These are phyloP conservation scores for Penicillium sp. DNA, from an alignment of 2,329 filamentous ascomycete species.

Conservation along the genomic window DNA sequence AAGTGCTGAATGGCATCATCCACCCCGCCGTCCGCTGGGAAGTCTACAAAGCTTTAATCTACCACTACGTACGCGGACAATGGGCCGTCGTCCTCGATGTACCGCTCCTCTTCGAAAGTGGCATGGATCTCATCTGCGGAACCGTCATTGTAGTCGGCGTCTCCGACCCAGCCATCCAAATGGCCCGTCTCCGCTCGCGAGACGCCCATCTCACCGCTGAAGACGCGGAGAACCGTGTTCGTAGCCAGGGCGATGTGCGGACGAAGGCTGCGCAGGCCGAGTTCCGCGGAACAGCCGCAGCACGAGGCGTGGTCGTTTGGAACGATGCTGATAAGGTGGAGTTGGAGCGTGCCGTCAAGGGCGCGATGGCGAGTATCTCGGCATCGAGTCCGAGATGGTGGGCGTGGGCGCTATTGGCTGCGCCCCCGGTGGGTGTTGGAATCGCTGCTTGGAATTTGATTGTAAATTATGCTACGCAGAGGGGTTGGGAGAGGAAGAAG, in stretches of 20 bases:
- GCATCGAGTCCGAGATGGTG: slow-evolving; percentile 77
- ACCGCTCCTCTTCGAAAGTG: slow-evolving; percentile 86
- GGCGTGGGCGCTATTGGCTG: slow-evolving; percentile 70
- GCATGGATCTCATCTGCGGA: slow-evolving; percentile 83
- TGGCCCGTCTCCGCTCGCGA: slow-evolving; percentile 73
- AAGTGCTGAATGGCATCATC: slow-evolving; percentile 83
- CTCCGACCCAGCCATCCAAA: slow-evolving; percentile 77
- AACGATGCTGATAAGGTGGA: slow-evolving; percentile 80
- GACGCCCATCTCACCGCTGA: slow-evolving; percentile 80
- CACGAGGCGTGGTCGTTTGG: slow-evolving; percentile 80
- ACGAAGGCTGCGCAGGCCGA: slow-evolving; percentile 79
- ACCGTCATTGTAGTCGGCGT: slow-evolving; percentile 87
- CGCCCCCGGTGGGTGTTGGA: slow-evolving; percentile 73
- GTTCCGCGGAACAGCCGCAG: slow-evolving; percentile 59
- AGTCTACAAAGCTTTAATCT: slow-evolving; percentile 76
- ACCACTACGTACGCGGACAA: slow-evolving; percentile 72
- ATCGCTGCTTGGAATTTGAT: slow-evolving; percentile 73
- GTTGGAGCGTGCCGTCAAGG: slow-evolving; percentile 68
- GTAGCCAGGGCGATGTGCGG: slow-evolving; percentile 82
- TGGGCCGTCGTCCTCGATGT: slow-evolving; percentile 95
- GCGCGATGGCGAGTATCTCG: slow-evolving; percentile 67
- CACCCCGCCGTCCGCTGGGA: slow-evolving; percentile 86
- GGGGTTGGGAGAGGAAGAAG: slow-evolving; percentile 68
- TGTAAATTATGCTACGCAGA: slow-evolving; percentile 72
- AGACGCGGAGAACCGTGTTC: slow-evolving; percentile 84